Conservation (phyloP, 2,329 filamentous ascomycete genomes). For the Magnaporthiopsis rhizophila region DNA sequence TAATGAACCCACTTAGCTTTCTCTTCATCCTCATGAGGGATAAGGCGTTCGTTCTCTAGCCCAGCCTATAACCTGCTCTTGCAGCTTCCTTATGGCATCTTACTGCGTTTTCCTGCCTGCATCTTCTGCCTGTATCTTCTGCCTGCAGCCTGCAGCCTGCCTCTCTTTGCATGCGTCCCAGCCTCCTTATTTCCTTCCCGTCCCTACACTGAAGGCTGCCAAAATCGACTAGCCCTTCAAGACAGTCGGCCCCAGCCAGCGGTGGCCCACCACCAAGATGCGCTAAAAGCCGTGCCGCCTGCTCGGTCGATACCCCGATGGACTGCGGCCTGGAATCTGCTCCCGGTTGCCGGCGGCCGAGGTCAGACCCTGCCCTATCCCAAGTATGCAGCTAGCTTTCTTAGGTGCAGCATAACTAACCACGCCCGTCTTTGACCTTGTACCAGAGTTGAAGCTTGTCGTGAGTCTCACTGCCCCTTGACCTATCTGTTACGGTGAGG, state of each 20-base stretch:
- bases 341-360: background rate
- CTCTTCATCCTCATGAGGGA: background rate
- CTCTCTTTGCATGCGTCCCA: background rate
- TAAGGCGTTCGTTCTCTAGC: background rate
- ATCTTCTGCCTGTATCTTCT: too few relatives aligned
- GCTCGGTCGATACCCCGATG: too few relatives aligned
- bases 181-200: background rate
- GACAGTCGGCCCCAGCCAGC: too few relatives aligned
- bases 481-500: background rate
- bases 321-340: background rate
- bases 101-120: too few relatives aligned
- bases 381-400: background rate
- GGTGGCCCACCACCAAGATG: background rate
- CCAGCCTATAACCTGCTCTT: background rate
- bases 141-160: too few relatives aligned
- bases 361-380: background rate
- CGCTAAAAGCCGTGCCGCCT: background rate
- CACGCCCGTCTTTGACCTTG: background rate
- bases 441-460: background rate
- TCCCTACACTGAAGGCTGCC: background rate
- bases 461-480: background rate
- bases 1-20: background rate
- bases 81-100: too few relatives aligned
- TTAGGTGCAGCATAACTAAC: background rate
- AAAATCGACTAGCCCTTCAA: background rate